A percentile compares a stretch with the other conserved stretches of the same genome.
Conservation (phyloP, 2,329 filamentous ascomycete species). For the Paramyrothecium sp. region DNA sequence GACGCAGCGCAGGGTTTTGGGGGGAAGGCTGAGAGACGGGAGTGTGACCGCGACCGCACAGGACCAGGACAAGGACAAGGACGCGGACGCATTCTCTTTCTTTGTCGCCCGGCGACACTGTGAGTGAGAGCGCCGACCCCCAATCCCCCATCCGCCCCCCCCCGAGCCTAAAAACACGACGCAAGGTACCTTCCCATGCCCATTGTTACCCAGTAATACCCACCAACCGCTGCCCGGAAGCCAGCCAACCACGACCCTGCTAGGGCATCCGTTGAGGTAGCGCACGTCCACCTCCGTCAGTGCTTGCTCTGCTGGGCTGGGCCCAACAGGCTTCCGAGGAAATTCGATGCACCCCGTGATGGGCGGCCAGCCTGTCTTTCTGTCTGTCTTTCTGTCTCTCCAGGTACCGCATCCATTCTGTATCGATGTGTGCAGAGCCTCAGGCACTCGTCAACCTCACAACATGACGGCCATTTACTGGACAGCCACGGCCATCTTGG, state of each 20-base stretch:
- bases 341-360: too few species aligned
- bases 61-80: too few species aligned
- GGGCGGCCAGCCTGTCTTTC: not conserved
- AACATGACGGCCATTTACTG: too few species aligned
- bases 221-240: not conserved
- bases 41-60: not conserved
- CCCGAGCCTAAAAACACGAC: not conserved
- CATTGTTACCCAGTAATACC: too few species aligned
- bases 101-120: not conserved
- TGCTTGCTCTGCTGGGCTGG: not conserved
- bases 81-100: too few species aligned
- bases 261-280: not conserved
- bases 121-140: not conserved
- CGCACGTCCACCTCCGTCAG: not conserved
- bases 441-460: too few species aligned
- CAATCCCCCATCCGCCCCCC: too few species aligned
- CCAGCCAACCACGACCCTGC: not conserved
- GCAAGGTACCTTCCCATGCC: not conserved
- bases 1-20: not conserved
- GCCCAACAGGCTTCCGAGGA: too few species aligned
- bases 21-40: not conserved
- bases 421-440: too few species aligned
- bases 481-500: too few species aligned
- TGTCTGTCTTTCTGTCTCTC: not conserved
- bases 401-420: too few species aligned